Percentiles rank a stretch among this genome's conserved stretches.
These are phyloP conservation scores for Micractinium conductrix DNA, from an alignment of 139 green algal genomes.

Conservation along the genomic window DNA sequence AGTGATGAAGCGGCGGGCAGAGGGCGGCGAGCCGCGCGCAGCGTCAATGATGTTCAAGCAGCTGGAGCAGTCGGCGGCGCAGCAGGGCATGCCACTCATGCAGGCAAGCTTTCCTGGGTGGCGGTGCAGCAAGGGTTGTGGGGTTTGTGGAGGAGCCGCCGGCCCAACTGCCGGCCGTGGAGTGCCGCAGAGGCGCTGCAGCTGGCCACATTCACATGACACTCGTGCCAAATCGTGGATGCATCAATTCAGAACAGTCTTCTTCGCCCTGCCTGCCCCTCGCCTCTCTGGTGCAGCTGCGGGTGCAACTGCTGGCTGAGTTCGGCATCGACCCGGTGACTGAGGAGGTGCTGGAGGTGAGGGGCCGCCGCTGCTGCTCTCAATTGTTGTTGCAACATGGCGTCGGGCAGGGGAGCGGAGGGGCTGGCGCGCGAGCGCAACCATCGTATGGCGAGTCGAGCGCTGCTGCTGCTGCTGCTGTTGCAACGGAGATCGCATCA, in stretches of 20 bases:
- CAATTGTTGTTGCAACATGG: no score
- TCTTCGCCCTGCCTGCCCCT: not conserved
- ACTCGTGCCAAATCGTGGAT: no score
- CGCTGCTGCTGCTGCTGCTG: no score
- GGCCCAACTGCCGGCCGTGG: not conserved
- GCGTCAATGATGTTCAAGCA: slow-evolving; percentile 2
- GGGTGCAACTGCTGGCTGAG: slow-evolving; percentile 1
- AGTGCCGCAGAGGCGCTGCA: not conserved
- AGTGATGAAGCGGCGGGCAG: not conserved
- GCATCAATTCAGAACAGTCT: not conserved
- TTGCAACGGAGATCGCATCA: no score
- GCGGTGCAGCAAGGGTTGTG: not conserved
- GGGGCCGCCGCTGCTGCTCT: no score
- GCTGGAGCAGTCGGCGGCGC: not conserved
- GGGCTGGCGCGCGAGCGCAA: no score
- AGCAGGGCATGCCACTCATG: not conserved
- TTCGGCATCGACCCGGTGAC: not conserved
- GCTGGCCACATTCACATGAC: not conserved
- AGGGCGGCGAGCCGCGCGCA: not conserved
- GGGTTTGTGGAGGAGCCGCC: not conserved
- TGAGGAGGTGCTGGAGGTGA: not conserved
- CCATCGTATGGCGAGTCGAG: no score
- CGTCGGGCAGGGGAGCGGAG: no score
- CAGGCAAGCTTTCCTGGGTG: not conserved
- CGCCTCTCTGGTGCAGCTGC: not conserved